phyloP scores from a whole-genome alignment of 257 asterid genomes.

The Mitragyna speciosa region DNA sequence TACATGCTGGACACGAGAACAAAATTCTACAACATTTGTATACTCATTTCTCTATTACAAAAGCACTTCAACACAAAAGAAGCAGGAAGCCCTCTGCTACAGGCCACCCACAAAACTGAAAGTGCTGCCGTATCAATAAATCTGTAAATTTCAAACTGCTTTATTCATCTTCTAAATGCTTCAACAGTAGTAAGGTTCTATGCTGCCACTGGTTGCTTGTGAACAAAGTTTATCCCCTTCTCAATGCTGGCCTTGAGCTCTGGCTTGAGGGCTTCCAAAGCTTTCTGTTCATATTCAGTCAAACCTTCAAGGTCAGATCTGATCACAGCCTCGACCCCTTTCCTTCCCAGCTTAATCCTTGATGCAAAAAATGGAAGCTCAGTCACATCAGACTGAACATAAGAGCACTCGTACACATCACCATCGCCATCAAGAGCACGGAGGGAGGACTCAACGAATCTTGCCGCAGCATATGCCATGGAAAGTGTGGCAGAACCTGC shows the following conservation, averaged over 20 bases:
- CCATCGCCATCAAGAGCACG: background rate
- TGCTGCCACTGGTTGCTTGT: slow-evolving; percentile 64
- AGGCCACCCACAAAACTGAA: slow-evolving; percentile 55
- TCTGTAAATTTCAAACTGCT: slow-evolving; percentile 23
- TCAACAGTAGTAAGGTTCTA: slow-evolving; percentile 26
- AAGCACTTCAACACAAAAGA: slow-evolving; percentile 20
- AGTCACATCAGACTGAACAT: slow-evolving; percentile 58
- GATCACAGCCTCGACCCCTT: slow-evolving; percentile 78
- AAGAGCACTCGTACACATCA: slow-evolving; percentile 67
- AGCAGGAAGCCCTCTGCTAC: slow-evolving; percentile 6
- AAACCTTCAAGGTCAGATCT: slow-evolving; percentile 68
- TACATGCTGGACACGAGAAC: slow-evolving; percentile 24
- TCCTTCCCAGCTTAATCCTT: slow-evolving; percentile 69
- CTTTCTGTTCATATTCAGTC: slow-evolving; percentile 72
- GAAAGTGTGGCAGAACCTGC: slow-evolving; percentile 93
- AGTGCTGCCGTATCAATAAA: slow-evolving; percentile 14
- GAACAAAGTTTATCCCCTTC: slow-evolving; percentile 66
- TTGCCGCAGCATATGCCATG: slow-evolving; percentile 91
- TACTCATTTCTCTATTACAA: slow-evolving; percentile 32
- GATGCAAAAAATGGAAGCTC: slow-evolving; percentile 91
- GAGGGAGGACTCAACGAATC: slow-evolving; percentile 74
- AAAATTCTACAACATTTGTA: slow-evolving; percentile 39
- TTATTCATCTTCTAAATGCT: slow-evolving; percentile 34
- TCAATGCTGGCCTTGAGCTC: slow-evolving; percentile 80
- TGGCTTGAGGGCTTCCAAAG: slow-evolving; percentile 76